Conservation (phyloP, 2,329 filamentous ascomycete genomes). For the Zymoseptoria ardabiliae region DNA sequence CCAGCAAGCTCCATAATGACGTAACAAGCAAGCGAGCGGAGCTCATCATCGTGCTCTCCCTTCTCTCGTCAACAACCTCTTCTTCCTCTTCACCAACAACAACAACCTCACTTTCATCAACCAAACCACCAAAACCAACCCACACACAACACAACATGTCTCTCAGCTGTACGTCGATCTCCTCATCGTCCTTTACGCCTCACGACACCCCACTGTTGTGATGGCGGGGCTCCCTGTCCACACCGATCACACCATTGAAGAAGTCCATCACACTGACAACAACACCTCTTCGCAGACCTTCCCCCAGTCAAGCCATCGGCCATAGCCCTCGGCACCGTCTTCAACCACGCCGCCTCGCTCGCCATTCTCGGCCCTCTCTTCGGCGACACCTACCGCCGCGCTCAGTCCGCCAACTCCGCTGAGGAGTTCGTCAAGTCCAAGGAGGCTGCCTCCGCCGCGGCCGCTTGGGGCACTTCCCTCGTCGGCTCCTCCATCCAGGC, state of each 20-base stretch:
- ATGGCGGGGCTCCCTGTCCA: background rate
- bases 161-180: background rate
- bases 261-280: conserved; percentile 10
- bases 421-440: conserved; percentile 94
- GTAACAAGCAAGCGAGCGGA: background rate
- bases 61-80: background rate
- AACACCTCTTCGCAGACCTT: conserved; percentile 44
- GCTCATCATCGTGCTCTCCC: too few relatives aligned
- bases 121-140: background rate
- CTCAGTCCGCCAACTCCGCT: conserved; percentile 85
- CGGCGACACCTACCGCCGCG: conserved; percentile 88
- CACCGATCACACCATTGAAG: background rate
- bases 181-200: conserved; percentile 1
- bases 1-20: background rate
- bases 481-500: conserved; percentile 68
- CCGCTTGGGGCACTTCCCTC: conserved; percentile 84
- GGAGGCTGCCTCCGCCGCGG: conserved; percentile 79
- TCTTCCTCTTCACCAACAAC: background rate
- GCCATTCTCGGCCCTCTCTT: conserved; percentile 84
- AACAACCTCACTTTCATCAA: background rate
- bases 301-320: conserved; percentile 93
- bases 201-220: conserved; percentile 1
- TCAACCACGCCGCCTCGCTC: conserved; percentile 87
- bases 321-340: conserved; percentile 90
- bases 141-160: background rate